Evolutionary conservation across 1,284 basidiomycete genomes (phyloP).

Genomic region (Puccinia polysora): DNA sequence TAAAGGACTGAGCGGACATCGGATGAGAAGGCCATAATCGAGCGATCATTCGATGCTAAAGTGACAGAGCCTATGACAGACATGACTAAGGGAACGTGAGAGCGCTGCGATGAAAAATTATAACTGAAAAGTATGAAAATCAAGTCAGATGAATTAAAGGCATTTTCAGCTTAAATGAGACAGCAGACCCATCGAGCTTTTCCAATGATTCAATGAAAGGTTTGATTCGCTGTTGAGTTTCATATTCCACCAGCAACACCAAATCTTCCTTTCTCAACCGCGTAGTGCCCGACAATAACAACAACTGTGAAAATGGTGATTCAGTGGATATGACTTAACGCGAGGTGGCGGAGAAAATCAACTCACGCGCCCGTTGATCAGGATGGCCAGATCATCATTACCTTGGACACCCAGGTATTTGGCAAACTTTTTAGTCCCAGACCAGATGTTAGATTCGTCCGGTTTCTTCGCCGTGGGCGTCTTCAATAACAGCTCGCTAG

Average conservation of each 20-base stretch:
- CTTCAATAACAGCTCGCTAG: not conserved
- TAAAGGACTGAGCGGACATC: slow-evolving; percentile 11
- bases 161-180: not conserved
- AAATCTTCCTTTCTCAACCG: slow-evolving; percentile 26
- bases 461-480: not conserved
- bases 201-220: slow-evolving; percentile 17
- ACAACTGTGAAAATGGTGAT: not conserved
- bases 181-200: slow-evolving; percentile 17
- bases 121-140: not conserved
- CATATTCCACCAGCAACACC: slow-evolving; percentile 36
- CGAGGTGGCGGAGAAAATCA: not conserved
- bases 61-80: slow-evolving; percentile 30
- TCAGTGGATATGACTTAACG: not conserved
- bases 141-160: not conserved
- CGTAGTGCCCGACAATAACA: not conserved
- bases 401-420: slow-evolving; percentile 58
- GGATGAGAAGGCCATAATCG: not conserved
- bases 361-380: slow-evolving; percentile 75
- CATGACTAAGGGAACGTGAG: slow-evolving; percentile 25
- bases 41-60: slow-evolving; percentile 15
- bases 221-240: slow-evolving; percentile 25
- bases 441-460: slow-evolving; percentile 19
- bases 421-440: slow-evolving; percentile 34
- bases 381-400: slow-evolving; percentile 60
- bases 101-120: not conserved